Percentiles rank a stretch among this genome's conserved stretches.
phyloP scores from a whole-genome alignment of 306 rosid species.

The Rosa rugosa region DNA sequence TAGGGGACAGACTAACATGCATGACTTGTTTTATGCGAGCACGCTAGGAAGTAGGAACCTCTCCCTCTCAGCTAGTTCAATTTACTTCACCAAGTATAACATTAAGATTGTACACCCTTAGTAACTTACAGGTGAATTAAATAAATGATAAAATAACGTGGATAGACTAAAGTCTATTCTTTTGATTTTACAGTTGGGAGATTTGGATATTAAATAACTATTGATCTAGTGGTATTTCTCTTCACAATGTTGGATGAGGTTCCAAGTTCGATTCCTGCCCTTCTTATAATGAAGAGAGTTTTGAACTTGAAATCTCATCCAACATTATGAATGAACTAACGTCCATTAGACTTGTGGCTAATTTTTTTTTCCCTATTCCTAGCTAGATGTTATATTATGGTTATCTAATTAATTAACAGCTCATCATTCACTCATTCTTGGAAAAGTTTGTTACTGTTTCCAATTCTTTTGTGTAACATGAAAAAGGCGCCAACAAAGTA shows the following conservation, averaged over 20 bases:
- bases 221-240: neutral
- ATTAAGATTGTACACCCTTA: neutral
- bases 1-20: neutral
- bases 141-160: neutral
- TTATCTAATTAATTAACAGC: too few species aligned
- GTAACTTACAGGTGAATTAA: neutral
- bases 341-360: neutral
- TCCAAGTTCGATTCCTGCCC: neutral
- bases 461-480: too few species aligned
- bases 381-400: neutral
- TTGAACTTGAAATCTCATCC: neutral
- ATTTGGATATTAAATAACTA: neutral
- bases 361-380: neutral
- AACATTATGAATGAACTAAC: neutral
- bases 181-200: neutral
- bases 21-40: neutral
- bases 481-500: too few species aligned
- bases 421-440: too few species aligned
- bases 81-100: neutral
- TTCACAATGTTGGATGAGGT: neutral
- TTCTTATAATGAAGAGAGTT: neutral
- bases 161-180: too few species aligned
- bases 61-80: neutral
- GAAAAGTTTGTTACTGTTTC: too few species aligned
- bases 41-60: neutral